Evolutionary conservation across 352 stramenopile species (phyloP).

Genomic region (Globisporangium mamillatum): DNA sequence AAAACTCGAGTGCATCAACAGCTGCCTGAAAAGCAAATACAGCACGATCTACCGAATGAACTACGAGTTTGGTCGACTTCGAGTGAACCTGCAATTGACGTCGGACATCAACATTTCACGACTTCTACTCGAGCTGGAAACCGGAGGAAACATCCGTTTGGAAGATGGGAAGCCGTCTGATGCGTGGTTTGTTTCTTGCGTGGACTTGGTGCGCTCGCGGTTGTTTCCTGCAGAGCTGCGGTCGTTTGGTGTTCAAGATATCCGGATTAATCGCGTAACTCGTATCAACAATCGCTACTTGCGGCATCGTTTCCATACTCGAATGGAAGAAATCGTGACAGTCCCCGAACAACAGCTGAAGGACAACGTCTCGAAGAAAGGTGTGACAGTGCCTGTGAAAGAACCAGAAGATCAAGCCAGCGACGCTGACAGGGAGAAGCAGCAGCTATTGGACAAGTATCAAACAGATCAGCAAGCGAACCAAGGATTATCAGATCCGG

Average conservation of each 20-base stretch:
- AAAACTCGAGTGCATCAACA: conserved; percentile 42
- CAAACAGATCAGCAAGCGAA: background rate
- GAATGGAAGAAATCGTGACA: conserved; percentile 74
- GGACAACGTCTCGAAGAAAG: conserved; percentile 81
- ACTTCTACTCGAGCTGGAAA: conserved; percentile 88
- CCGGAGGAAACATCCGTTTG: conserved; percentile 88
- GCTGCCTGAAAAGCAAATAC: conserved; percentile 40
- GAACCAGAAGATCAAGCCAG: conserved; percentile 18
- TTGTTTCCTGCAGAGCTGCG: conserved; percentile 57
- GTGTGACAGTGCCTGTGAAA: conserved; percentile 48
- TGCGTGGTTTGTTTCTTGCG: conserved; percentile 82
- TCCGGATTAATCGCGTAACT: conserved; percentile 80
- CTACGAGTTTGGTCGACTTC: conserved; percentile 55
- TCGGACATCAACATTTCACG: conserved; percentile 77
- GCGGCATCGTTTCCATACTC: conserved; percentile 81
- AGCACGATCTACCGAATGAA: conserved; percentile 48
- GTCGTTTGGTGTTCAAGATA: conserved; percentile 50
- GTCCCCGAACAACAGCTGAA: conserved; percentile 62
- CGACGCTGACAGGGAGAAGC: conserved; percentile 2
- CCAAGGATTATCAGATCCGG: conserved; percentile 17
- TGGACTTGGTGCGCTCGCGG: conserved; percentile 77
- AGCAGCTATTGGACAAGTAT: background rate
- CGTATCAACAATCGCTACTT: conserved; percentile 89
- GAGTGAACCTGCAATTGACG: conserved; percentile 36
- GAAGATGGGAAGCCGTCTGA: conserved; percentile 84